These are phyloP conservation scores for Nannizziopsis arthrosporioides DNA, from an alignment of 2,329 filamentous ascomycete species.

Conservation along the genomic window DNA sequence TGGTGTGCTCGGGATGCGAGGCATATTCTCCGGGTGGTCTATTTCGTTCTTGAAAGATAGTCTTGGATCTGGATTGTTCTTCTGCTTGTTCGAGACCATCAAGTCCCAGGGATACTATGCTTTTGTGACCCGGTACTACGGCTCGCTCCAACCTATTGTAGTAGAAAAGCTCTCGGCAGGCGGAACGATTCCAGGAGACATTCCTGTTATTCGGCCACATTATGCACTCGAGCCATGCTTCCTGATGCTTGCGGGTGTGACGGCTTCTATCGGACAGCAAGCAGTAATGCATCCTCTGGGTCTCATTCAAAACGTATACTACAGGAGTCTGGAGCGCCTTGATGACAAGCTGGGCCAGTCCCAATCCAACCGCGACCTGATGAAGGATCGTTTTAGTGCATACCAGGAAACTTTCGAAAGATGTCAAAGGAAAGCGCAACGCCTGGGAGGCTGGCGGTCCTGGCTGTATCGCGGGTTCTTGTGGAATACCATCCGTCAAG, in stretches of 20 bases:
- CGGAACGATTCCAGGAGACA: conserved; percentile 23
- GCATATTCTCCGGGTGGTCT: conserved; percentile 52
- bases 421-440: conserved; percentile 40
- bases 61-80: conserved; percentile 51
- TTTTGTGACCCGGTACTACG: conserved; percentile 50
- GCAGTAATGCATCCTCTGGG: conserved; percentile 48
- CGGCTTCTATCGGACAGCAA: conserved; percentile 48
- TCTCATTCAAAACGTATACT: conserved; percentile 49
- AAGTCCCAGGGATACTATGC: conserved; percentile 52
- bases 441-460: conserved; percentile 42
- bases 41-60: conserved; percentile 50
- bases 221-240: conserved; percentile 53
- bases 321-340: conserved; percentile 47
- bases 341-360: conserved; percentile 42
- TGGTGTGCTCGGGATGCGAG: conserved; percentile 47
- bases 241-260: conserved; percentile 47
- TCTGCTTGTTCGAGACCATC: conserved; percentile 51
- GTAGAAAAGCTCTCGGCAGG: conserved; percentile 22
- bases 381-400: conserved; percentile 47
- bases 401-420: conserved; percentile 50
- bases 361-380: conserved; percentile 31
- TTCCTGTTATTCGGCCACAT: conserved; percentile 46
- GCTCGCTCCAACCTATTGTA: conserved; percentile 25
- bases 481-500: conserved; percentile 45
- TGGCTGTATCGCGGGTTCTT: conserved; percentile 51